Percentiles rank a stretch among this genome's conserved stretches.
These are phyloP conservation scores for Fusarium buharicum DNA, from an alignment of 2,329 filamentous ascomycete genomes.

Conservation along the genomic window DNA sequence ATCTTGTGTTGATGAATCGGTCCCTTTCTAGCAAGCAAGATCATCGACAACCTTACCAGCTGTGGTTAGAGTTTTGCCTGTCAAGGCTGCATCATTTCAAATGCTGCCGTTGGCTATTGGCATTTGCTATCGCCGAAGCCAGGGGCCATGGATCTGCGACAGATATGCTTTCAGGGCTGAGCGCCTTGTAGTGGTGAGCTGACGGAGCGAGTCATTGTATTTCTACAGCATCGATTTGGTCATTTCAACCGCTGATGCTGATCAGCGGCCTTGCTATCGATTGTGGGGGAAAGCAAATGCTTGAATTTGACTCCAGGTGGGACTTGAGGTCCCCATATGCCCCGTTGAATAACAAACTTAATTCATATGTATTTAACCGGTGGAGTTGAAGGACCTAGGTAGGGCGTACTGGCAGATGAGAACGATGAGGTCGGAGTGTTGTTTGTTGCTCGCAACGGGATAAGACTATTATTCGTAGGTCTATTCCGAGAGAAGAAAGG, in stretches of 20 bases:
- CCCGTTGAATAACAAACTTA: slow-evolving; percentile 11
- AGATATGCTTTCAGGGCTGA: slow-evolving; percentile 11
- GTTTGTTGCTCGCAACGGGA: not conserved
- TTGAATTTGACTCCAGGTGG: slow-evolving; percentile 12
- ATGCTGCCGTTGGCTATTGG: slow-evolving; percentile 17
- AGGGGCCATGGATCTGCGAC: slow-evolving; percentile 6
- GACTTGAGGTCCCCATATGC: not conserved
- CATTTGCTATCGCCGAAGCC: slow-evolving; percentile 28
- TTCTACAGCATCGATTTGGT: not conserved
- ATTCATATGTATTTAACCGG: slow-evolving; percentile 2
- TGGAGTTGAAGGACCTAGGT: slow-evolving; percentile 1
- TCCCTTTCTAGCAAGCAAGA: slow-evolving; percentile 6
- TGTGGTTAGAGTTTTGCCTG: slow-evolving; percentile 24
- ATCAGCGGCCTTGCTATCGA: slow-evolving; percentile 9
- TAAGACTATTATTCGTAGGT: not conserved
- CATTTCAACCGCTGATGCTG: slow-evolving; percentile 9
- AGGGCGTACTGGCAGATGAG: not conserved
- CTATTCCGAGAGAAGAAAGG: slow-evolving; percentile 1
- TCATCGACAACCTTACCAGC: slow-evolving; percentile 22
- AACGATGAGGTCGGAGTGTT: not conserved
- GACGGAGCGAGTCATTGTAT: slow-evolving; percentile 19
- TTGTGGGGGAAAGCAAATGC: slow-evolving; percentile 24
- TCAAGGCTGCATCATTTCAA: slow-evolving; percentile 31
- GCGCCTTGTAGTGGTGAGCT: not conserved
- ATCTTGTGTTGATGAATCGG: not conserved